A percentile compares a stretch with the other conserved stretches of the same genome.
phyloP scores from a whole-genome alignment of 2,329 filamentous ascomycete species.

The Chalaropsis thielavioides region DNA sequence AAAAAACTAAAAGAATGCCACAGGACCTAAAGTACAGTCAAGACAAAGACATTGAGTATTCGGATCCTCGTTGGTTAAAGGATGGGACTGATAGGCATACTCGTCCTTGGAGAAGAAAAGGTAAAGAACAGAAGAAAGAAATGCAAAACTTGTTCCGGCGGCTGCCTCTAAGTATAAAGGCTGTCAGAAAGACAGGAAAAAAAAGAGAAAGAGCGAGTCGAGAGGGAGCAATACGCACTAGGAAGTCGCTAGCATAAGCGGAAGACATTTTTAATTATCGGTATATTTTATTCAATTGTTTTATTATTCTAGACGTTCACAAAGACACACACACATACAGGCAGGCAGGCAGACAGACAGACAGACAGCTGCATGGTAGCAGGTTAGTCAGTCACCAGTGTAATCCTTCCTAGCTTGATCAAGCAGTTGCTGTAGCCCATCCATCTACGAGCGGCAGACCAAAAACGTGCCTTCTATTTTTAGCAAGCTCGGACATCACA shows the following conservation, averaged over 20 bases:
- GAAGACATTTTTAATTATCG: neutral
- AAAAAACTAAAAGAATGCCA: neutral
- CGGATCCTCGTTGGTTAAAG: constrained; percentile 1
- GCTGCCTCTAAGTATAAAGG: neutral
- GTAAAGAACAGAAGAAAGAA: neutral
- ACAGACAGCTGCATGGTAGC: no score
- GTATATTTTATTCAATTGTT: neutral
- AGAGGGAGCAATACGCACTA: neutral
- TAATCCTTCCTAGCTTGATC: neutral
- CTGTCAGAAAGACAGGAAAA: neutral
- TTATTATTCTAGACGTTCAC: neutral
- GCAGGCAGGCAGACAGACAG: no score
- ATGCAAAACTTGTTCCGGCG: neutral
- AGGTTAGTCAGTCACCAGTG: neutral
- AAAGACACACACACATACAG: no score
- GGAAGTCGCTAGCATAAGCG: neutral
- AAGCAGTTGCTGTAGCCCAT: neutral
- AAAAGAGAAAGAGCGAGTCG: neutral
- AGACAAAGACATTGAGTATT: constrained; percentile 4
- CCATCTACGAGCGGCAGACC: neutral
- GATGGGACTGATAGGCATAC: neutral
- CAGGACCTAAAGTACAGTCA: neutral
- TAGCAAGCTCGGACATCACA: neutral
- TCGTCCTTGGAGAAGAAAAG: constrained; percentile 2
- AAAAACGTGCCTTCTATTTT: constrained; percentile 4